phyloP scores from a whole-genome alignment of 2,329 filamentous ascomycete species.

The Biscogniauxia sp. region DNA sequence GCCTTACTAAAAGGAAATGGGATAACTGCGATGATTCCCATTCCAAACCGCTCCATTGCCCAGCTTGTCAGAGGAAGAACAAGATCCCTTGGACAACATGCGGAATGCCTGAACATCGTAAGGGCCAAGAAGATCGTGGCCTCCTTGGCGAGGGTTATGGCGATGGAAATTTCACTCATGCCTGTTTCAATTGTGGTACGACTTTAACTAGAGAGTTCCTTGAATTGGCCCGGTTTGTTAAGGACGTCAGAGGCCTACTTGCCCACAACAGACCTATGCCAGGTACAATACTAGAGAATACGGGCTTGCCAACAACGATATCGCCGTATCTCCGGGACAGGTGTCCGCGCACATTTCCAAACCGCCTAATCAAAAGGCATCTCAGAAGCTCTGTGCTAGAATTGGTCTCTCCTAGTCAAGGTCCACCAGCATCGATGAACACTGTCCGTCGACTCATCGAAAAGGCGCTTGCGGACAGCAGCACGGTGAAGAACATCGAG shows the following conservation, averaged over 20 bases:
- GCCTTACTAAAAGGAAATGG: conserved; percentile 53
- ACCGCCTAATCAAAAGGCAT: conserved; percentile 50
- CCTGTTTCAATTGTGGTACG: conserved; percentile 51
- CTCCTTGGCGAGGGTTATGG: conserved; percentile 57
- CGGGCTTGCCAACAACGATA: conserved; percentile 46
- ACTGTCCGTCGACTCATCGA: conserved; percentile 52
- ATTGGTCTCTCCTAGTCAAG: conserved; percentile 33
- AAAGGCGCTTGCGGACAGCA: conserved; percentile 37
- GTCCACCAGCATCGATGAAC: conserved; percentile 44
- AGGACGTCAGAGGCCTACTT: conserved; percentile 52
- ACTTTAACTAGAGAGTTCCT: conserved; percentile 57
- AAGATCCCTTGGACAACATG: conserved; percentile 61
- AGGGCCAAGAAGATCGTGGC: conserved; percentile 31
- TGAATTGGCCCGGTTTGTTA: conserved; percentile 59
- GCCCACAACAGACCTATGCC: conserved; percentile 55
- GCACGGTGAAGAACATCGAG: conserved; percentile 42
- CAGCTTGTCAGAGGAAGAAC: conserved; percentile 44
- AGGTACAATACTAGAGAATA: conserved; percentile 61
- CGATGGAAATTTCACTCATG: conserved; percentile 50
- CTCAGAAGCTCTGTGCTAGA: conserved; percentile 43
- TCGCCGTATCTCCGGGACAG: conserved; percentile 17
- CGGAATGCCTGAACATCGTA: conserved; percentile 35
- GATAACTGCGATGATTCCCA: conserved; percentile 53
- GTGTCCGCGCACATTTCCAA: conserved; percentile 51
- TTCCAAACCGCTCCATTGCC: conserved; percentile 53